These are phyloP conservation scores for Davidsoniella neocaledoniae DNA, from an alignment of 2,329 filamentous ascomycete genomes.

Conservation along the genomic window DNA sequence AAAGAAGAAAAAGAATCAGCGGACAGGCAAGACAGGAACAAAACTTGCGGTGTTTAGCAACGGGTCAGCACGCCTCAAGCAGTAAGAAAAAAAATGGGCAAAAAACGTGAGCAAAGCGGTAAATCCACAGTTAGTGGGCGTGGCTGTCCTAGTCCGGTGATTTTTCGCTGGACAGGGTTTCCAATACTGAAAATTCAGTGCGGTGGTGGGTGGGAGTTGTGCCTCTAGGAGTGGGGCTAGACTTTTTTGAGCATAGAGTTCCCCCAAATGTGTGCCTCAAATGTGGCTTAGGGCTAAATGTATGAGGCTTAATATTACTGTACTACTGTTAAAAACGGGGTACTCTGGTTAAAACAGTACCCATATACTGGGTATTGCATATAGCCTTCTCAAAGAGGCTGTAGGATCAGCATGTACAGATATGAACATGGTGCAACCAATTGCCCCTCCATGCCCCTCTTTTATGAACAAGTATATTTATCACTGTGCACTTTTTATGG, in stretches of 20 bases:
- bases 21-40: conserved; percentile 10
- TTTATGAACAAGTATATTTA: neutral
- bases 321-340: neutral
- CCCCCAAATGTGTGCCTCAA: conserved; percentile 6
- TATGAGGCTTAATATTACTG: conserved; percentile 1
- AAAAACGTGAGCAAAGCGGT: conserved; percentile 9
- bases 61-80: conserved; percentile 2
- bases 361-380: neutral
- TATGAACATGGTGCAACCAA: neutral
- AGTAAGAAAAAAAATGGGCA: conserved; percentile 6
- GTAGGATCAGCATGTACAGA: neutral
- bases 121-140: conserved; percentile 12
- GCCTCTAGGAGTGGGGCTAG: conserved; percentile 1
- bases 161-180: neutral
- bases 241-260: neutral
- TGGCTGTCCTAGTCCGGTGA: conserved; percentile 3
- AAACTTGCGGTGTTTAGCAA: conserved; percentile 11
- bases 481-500: no score
- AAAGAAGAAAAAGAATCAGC: conserved; percentile 18
- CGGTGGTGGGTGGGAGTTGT: conserved; percentile 4
- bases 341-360: neutral
- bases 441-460: conserved; percentile 5
- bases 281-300: conserved; percentile 10
- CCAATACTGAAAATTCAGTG: conserved; percentile 5
- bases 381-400: conserved; percentile 1